These are phyloP conservation scores for Colletotrichum orchidophilum DNA, from an alignment of 2,329 filamentous ascomycete genomes.

Conservation along the genomic window DNA sequence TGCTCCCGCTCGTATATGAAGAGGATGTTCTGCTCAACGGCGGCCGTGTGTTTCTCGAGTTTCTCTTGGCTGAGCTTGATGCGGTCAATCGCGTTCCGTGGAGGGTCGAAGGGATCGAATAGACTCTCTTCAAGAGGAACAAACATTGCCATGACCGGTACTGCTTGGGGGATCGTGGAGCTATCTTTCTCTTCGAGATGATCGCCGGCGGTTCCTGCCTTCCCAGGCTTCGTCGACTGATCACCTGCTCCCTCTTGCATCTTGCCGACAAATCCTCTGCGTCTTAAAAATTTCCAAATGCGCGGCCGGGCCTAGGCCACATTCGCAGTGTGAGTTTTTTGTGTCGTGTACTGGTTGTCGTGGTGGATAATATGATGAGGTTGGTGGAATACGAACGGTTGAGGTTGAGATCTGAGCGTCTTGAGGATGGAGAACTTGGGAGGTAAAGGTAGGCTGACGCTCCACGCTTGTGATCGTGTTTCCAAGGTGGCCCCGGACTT, in stretches of 20 bases:
- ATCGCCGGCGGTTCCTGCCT: background rate
- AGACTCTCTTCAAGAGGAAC: conserved; percentile 45
- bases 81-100: conserved; percentile 40
- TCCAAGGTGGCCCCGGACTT: background rate
- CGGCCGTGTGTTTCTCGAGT: conserved; percentile 42
- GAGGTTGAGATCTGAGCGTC: background rate
- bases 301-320: background rate
- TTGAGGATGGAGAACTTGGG: too few species aligned
- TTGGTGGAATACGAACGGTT: background rate
- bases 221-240: background rate
- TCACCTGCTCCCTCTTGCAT: background rate
- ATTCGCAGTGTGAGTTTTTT: background rate
- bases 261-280: background rate
- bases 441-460: background rate
- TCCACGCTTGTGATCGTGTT: background rate
- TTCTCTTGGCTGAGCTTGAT: conserved; percentile 41
- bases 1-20: conserved; percentile 47
- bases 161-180: conserved; percentile 37
- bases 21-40: conserved; percentile 43
- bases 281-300: background rate
- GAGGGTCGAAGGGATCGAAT: conserved; percentile 38
- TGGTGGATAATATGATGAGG: background rate
- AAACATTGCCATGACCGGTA: conserved; percentile 40
- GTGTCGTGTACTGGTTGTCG: background rate
- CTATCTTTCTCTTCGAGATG: conserved; percentile 32